Percentiles rank a stretch among this genome's conserved stretches.
Conservation (phyloP, 805 yeast genomes). For the Zygotorulaspora sp. region DNA sequence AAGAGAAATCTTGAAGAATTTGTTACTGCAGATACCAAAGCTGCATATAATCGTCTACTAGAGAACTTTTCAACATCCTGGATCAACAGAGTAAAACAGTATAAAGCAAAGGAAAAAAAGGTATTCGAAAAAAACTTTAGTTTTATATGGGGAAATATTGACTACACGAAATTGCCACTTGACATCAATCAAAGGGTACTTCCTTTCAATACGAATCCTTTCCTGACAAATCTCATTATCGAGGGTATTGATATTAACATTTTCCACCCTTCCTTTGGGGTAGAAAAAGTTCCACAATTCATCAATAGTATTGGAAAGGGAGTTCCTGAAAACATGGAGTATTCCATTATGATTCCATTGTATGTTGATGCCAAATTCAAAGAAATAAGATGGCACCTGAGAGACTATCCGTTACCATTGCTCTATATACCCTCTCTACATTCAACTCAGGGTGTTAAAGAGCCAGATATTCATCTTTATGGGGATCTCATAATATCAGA, state of each 20-base stretch:
- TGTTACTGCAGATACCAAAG: constrained; percentile 14
- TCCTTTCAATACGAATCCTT: constrained; percentile 45
- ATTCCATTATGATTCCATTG: constrained; percentile 65
- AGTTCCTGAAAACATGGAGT: constrained; percentile 64
- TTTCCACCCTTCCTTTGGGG: constrained; percentile 48
- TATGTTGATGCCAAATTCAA: constrained; percentile 49
- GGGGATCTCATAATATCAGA: constrained; percentile 74
- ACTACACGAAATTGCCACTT: constrained; percentile 36
- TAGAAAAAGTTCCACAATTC: constrained; percentile 53
- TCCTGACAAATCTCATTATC: constrained; percentile 49
- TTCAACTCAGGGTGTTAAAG: constrained; percentile 23
- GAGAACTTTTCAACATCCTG: constrained; percentile 58
- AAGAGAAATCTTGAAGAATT: constrained; percentile 4
- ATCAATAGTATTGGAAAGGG: constrained; percentile 76
- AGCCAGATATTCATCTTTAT: constrained; percentile 37
- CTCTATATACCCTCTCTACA: constrained; percentile 59
- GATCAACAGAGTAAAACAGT: constrained; percentile 58
- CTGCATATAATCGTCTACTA: constrained; percentile 35
- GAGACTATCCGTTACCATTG: constrained; percentile 86
- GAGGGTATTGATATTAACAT: constrained; percentile 47
- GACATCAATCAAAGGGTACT: constrained; percentile 44
- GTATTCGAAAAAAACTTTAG: constrained; percentile 39
- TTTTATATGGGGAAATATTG: constrained; percentile 41
- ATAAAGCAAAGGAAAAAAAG: constrained; percentile 39
- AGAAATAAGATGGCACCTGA: constrained; percentile 64